Conservation (phyloP, 768 basidiomycete species). For the Boletus barrowsii region DNA sequence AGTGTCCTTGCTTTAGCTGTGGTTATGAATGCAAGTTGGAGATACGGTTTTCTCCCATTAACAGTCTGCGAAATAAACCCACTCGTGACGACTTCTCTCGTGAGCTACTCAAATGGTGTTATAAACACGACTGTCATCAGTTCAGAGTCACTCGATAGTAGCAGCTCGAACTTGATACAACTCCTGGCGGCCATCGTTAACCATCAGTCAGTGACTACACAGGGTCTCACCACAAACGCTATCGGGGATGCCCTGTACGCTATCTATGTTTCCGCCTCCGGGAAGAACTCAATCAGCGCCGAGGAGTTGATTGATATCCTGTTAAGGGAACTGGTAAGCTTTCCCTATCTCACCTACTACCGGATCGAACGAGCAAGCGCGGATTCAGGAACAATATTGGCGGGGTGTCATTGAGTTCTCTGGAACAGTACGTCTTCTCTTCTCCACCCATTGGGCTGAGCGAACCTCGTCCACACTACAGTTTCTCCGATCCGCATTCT, state of each 20-base stretch:
- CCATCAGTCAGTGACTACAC: constrained; percentile 8
- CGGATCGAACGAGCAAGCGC: too few species aligned
- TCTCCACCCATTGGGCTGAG: background rate
- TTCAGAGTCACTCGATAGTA: background rate
- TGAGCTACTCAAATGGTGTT: constrained; percentile 6
- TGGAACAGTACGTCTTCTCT: constrained; percentile 8
- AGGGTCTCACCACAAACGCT: constrained; percentile 11
- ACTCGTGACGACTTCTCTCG: constrained; percentile 8
- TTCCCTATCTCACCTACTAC: background rate
- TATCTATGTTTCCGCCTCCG: background rate
- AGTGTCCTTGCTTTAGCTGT: background rate
- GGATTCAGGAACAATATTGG: constrained; percentile 12
- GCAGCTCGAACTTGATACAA: constrained; percentile 4
- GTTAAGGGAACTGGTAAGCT: constrained; percentile 3
- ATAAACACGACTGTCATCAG: constrained; percentile 1
- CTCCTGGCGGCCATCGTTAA: constrained; percentile 11
- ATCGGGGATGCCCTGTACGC: constrained; percentile 21
- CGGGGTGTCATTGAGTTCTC: constrained; percentile 16
- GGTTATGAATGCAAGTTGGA: constrained; percentile 4
- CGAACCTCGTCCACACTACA: background rate
- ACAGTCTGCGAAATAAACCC: constrained; percentile 9
- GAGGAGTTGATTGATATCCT: background rate
- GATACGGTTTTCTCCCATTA: constrained; percentile 13
- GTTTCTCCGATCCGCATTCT: constrained; percentile 11
- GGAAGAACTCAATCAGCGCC: background rate